Evolutionary conservation across 805 yeast species (phyloP).

Genomic region (Pichia kluyveri): DNA sequence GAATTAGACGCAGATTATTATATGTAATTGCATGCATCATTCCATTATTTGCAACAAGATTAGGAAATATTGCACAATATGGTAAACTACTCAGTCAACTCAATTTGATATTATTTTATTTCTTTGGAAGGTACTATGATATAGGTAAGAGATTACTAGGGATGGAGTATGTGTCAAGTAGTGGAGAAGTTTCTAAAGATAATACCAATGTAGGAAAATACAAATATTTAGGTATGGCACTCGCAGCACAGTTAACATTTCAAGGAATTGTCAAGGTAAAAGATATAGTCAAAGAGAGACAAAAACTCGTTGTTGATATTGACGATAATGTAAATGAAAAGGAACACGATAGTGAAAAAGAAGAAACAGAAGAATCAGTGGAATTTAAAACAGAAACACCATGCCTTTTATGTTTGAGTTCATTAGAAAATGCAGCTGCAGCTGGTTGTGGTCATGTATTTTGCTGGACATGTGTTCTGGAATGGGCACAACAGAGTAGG

Average conservation of each 20-base stretch:
- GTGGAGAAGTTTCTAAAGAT: conserved; percentile 30
- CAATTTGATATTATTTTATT: not conserved
- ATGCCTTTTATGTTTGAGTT: conserved; percentile 78
- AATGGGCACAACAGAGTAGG: conserved; percentile 80
- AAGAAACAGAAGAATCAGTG: conserved; percentile 48
- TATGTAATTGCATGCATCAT: not conserved
- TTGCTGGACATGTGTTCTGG: conserved; percentile 86
- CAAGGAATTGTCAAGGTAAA: conserved; percentile 13
- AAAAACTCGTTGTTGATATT: not conserved
- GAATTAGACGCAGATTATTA: conserved; percentile 28
- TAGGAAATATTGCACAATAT: not conserved
- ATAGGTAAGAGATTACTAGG: conserved; percentile 72
- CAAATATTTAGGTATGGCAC: conserved; percentile 61
- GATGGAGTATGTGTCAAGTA: conserved; percentile 69
- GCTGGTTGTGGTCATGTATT: conserved; percentile 89
- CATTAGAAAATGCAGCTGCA: conserved; percentile 74
- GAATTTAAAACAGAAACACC: conserved; percentile 61
- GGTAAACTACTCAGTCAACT: not conserved
- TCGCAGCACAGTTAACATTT: conserved; percentile 43
- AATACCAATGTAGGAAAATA: conserved; percentile 48
- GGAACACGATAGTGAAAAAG: conserved; percentile 34
- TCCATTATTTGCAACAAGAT: not conserved
- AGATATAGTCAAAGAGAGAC: not conserved
- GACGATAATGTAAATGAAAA: not conserved
- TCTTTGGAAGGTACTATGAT: conserved; percentile 65